phyloP scores from a whole-genome alignment of 2,329 filamentous ascomycete genomes.

The Diatrype stigma region DNA sequence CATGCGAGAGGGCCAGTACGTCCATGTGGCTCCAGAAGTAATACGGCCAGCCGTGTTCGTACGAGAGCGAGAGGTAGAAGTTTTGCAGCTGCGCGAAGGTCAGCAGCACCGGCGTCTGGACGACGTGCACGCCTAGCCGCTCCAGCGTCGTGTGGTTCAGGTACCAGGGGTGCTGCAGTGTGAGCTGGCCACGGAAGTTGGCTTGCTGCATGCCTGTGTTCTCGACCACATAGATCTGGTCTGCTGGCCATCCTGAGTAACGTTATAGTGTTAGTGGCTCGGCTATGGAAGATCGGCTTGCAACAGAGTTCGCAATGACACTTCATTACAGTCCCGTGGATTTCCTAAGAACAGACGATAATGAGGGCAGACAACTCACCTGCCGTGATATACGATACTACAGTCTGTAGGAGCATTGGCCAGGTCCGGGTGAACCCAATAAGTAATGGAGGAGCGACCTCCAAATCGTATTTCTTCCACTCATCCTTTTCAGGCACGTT shows the following conservation, averaged over 20 bases:
- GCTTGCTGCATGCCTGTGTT: conserved; percentile 54
- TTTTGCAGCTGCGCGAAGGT: conserved; percentile 55
- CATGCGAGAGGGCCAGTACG: conserved; percentile 41
- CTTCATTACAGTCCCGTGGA: too few species aligned
- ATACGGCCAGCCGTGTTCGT: conserved; percentile 39
- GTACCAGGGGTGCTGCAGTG: conserved; percentile 53
- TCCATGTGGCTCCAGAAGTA: conserved; percentile 59
- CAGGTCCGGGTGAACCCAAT: conserved; percentile 57
- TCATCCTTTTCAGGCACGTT: conserved; percentile 36
- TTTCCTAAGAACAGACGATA: background rate
- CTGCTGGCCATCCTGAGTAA: conserved; percentile 44
- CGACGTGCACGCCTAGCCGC: conserved; percentile 48
- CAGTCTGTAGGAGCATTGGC: conserved; percentile 50
- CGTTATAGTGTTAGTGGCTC: background rate
- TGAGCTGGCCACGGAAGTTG: conserved; percentile 44
- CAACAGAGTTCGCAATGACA: too few species aligned
- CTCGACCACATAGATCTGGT: conserved; percentile 54
- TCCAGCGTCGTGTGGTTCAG: conserved; percentile 47
- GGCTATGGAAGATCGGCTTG: too few species aligned
- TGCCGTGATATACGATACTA: conserved; percentile 54
- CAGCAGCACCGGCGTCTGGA: conserved; percentile 48
- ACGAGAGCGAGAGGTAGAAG: conserved; percentile 44
- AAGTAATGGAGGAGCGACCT: conserved; percentile 44
- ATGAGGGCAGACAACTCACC: conserved; percentile 15
- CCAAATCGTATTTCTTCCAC: conserved; percentile 34